These are phyloP conservation scores for Sporothrix variecibatus DNA, from an alignment of 2,329 filamentous ascomycete genomes.

Conservation along the genomic window DNA sequence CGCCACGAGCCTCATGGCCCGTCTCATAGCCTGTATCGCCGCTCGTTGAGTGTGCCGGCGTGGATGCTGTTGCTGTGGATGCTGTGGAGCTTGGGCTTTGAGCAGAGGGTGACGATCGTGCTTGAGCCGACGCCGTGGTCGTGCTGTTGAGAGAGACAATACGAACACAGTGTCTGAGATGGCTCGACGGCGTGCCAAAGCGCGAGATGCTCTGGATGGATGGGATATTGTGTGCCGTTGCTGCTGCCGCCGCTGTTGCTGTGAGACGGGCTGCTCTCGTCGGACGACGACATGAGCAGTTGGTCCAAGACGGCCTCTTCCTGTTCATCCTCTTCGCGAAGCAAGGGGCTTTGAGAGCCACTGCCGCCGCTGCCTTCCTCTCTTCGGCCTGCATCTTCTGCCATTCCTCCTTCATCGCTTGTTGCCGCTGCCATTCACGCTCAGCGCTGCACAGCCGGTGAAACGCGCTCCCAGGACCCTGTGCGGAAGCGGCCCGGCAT, in stretches of 20 bases:
- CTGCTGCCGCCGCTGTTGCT: not conserved
- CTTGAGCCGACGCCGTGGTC: not conserved
- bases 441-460: conserved; percentile 21
- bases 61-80: not conserved
- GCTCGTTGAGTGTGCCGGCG: conserved; percentile 13
- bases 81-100: not conserved
- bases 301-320: not conserved
- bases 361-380: not conserved
- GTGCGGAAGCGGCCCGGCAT: conserved; percentile 19
- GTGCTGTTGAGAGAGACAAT: not conserved
- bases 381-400: conserved; percentile 12
- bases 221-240: not conserved
- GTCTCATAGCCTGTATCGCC: conserved; percentile 26
- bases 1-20: conserved; percentile 15
- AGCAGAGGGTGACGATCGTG: too few relatives aligned
- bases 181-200: not conserved
- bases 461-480: conserved; percentile 28
- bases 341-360: not conserved
- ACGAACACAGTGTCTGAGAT: conserved; percentile 13
- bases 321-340: not conserved
- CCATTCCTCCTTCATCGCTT: conserved; percentile 5
- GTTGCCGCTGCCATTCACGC: conserved; percentile 12
- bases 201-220: not conserved
- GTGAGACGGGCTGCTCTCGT: not conserved
- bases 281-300: not conserved